Base-by-base conservation (phyloP, 1,284 basidiomycete genomes). In the Crepidotus sp. region DNA sequence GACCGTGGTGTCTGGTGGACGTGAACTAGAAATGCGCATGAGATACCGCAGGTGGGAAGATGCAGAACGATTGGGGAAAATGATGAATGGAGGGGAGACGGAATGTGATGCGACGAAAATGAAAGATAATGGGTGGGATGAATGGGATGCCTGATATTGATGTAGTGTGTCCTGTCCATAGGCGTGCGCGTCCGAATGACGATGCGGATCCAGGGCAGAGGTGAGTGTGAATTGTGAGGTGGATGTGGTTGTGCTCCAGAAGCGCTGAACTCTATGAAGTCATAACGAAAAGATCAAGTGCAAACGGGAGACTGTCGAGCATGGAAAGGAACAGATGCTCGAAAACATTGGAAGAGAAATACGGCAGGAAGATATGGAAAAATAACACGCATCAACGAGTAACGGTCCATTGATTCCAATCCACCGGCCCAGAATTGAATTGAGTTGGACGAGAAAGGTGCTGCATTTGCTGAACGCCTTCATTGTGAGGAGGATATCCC, bases 321-420 rank as follows among this genome's bases (percentile, higher is more conserved):
- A 37, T 21, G 10, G 15, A 24, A 33, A 21, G 37, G 15, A 36
- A 41, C 21, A 22, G 21, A 22, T 22, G 21, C 21, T 22, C 21
- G 21, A 22, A 6, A 22, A 22, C 21, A 39, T 35, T n/a, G 26
- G n/a, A 42, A 34, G 32, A 25, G 39, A 46, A 30, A 37, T 46
- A 22, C 21, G 21, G 21, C 21, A n/a, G n/a, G 18, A 3, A 14
- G 22, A n/a, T n/a, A n/a, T n/a, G n/a, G n/a, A n/a, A 24, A 21
- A 45, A 31, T 26, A 34, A 14, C 6, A 33, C 6, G 6, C 13
- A 4, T 55, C 49, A 57, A 36, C 54, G 58, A 18, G 40, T 50
- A 27, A 49, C 37, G 40, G 50, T 48, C 61, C 58, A 60, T 21
- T 60, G 59, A 41, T 43, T 58, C 61, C 60, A 62, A 17, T 61